These are phyloP conservation scores for Omphalotus guepiniiformis DNA, from an alignment of 768 basidiomycete genomes.

Conservation along the genomic window DNA sequence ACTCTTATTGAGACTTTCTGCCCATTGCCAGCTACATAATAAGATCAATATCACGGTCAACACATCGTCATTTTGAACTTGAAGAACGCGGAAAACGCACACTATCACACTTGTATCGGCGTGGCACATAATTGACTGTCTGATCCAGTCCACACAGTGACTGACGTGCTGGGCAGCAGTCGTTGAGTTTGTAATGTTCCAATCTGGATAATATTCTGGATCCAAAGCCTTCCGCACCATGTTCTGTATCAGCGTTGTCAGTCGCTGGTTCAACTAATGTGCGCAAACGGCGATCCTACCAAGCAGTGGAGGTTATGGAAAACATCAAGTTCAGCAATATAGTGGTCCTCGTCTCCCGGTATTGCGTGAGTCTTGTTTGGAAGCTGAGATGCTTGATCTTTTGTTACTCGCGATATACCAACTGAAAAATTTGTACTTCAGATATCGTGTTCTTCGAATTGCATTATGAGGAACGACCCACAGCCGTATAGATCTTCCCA, in stretches of 20 bases:
- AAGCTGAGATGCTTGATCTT: neutral
- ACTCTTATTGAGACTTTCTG: conserved; percentile 14
- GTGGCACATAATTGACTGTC: too few relatives aligned
- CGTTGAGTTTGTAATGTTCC: too few relatives aligned
- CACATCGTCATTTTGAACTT: too few relatives aligned
- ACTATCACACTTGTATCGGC: conserved; percentile 9
- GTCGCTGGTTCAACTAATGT: neutral
- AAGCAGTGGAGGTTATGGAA: conserved; percentile 28
- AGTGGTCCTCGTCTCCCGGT: conserved; percentile 20
- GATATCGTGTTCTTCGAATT: neutral
- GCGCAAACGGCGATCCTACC: conserved; percentile 12
- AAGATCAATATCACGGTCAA: conserved; percentile 20
- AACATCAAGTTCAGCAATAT: conserved; percentile 21
- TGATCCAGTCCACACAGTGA: too few relatives aligned
- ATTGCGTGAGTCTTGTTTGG: conserved; percentile 11
- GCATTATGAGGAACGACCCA: neutral
- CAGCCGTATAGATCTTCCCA: conserved; percentile 8
- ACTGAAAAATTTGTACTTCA: neutral
- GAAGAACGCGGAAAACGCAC: neutral
- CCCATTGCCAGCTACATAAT: conserved; percentile 26
- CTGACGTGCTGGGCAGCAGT: too few relatives aligned
- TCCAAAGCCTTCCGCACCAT: conserved; percentile 17
- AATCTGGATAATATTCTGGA: conserved; percentile 19
- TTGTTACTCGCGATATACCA: neutral
- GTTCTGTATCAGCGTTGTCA: conserved; percentile 8